Evolutionary conservation across 2,329 filamentous ascomycete genomes (phyloP).

Genomic region (Alternaria novae-zelandiae): DNA sequence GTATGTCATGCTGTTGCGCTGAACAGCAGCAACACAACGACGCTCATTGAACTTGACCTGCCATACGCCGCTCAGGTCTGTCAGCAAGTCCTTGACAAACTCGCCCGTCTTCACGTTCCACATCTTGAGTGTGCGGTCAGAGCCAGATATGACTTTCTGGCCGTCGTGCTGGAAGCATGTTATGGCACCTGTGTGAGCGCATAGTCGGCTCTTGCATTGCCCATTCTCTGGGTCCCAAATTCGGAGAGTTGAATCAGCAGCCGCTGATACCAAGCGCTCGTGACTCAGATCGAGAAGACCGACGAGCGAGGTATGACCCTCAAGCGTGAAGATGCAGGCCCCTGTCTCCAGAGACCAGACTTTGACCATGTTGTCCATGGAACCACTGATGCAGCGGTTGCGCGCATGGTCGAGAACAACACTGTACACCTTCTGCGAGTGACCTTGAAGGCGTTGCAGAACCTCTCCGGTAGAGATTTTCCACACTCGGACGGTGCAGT

Average conservation of each 20-base stretch:
- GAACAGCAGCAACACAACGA: slow-evolving; percentile 93
- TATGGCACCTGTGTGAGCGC: slow-evolving; percentile 94
- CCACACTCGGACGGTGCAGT: slow-evolving; percentile 94
- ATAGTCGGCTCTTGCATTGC: slow-evolving; percentile 86
- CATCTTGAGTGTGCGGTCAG: slow-evolving; percentile 96
- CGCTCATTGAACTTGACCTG: slow-evolving; percentile 98
- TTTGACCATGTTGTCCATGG: slow-evolving; percentile 98
- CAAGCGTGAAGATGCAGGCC: slow-evolving; percentile 82
- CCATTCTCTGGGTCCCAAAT: slow-evolving; percentile 98
- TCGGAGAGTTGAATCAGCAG: slow-evolving; percentile 90
- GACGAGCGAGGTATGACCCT: slow-evolving; percentile 91
- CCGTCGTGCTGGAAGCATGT: slow-evolving; percentile 99
- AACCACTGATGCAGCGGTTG: slow-evolving; percentile 95
- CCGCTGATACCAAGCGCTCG: slow-evolving; percentile 90
- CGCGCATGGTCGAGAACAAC: slow-evolving; percentile 91
- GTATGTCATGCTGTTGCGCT: slow-evolving; percentile 89
- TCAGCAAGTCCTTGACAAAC: slow-evolving; percentile 89
- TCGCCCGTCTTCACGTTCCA: slow-evolving; percentile 95
- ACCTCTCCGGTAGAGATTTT: slow-evolving; percentile 94
- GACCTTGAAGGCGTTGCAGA: slow-evolving; percentile 81
- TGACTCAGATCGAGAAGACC: slow-evolving; percentile 88
- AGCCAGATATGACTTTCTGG: slow-evolving; percentile 94
- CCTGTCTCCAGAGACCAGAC: slow-evolving; percentile 95
- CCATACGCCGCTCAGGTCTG: slow-evolving; percentile 96
- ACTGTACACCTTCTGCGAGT: slow-evolving; percentile 93